phyloP scores from a whole-genome alignment of 2,329 filamentous ascomycete genomes.

The Dothistroma septosporum region DNA sequence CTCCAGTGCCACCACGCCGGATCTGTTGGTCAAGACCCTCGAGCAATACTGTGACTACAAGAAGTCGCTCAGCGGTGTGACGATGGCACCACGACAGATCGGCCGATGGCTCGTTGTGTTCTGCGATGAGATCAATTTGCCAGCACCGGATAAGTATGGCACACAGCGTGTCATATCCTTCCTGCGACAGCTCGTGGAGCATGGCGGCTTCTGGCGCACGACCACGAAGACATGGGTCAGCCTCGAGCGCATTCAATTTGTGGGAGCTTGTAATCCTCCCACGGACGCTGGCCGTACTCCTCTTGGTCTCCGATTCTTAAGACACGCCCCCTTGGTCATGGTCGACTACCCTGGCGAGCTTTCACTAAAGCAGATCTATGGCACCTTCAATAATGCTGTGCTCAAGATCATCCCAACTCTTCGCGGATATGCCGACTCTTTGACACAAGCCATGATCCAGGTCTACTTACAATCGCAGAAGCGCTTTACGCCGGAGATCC shows the following conservation, averaged over 20 bases:
- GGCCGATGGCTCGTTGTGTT: conserved; percentile 98
- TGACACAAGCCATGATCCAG: conserved; percentile 96
- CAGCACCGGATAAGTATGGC: conserved; percentile 93
- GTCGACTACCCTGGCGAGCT: conserved; percentile 97
- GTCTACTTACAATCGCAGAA: conserved; percentile 94
- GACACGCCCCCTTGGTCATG: conserved; percentile 98
- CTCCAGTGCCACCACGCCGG: conserved; percentile 95
- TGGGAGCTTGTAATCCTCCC: conserved; percentile 96
- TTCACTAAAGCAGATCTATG: conserved; percentile 94
- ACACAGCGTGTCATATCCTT: conserved; percentile 98
- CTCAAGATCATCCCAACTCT: conserved; percentile 94
- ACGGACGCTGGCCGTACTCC: conserved; percentile 96
- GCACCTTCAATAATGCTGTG: conserved; percentile 92
- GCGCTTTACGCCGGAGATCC: conserved; percentile 91
- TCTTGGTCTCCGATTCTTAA: conserved; percentile 86
- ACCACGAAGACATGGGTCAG: conserved; percentile 98
- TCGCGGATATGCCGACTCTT: conserved; percentile 88
- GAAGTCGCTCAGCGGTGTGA: conserved; percentile 93
- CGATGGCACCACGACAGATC: conserved; percentile 93
- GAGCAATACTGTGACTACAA: conserved; percentile 99
- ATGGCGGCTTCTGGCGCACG: conserved; percentile 98
- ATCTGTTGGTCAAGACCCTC: conserved; percentile 97
- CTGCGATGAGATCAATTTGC: conserved; percentile 99
- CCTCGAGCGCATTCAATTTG: conserved; percentile 96
- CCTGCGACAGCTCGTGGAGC: conserved; percentile 92